Evolutionary conservation across 805 yeast genomes (phyloP).

Genomic region (Myxozyma lipomycoides): DNA sequence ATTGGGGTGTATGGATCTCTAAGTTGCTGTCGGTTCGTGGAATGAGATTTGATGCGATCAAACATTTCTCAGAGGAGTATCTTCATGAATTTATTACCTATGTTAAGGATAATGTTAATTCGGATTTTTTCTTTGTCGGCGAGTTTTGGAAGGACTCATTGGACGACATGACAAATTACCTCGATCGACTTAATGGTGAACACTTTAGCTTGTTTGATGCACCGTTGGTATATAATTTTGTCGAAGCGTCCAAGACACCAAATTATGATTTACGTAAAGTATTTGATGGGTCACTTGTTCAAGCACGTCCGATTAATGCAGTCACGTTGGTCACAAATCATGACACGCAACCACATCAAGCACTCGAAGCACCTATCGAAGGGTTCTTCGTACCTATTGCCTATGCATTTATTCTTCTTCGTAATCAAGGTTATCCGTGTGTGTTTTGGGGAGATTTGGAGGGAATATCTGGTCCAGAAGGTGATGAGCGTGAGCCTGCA

Average conservation of each 20-base stretch:
- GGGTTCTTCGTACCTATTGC: constrained; percentile 26
- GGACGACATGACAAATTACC: constrained; percentile 18
- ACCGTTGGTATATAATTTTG: constrained; percentile 25
- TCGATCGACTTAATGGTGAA: constrained; percentile 18
- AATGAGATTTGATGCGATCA: constrained; percentile 27
- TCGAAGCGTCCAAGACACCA: constrained; percentile 21
- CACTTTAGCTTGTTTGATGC: constrained; percentile 22
- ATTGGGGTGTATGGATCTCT: constrained; percentile 26
- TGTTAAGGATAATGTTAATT: constrained; percentile 8
- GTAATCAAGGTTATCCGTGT: constrained; percentile 25
- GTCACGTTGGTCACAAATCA: constrained; percentile 27
- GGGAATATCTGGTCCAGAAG: constrained; percentile 17
- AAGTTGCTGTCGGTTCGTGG: constrained; percentile 21
- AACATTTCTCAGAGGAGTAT: constrained; percentile 26
- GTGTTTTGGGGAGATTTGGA: constrained; percentile 28
- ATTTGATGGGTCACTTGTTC: constrained; percentile 21
- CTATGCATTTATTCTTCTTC: constrained; percentile 23
- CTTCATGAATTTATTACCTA: constrained; percentile 13
- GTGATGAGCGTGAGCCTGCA: constrained; percentile 9
- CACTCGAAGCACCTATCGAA: constrained; percentile 25
- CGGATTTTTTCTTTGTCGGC: constrained; percentile 26
- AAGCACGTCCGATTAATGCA: constrained; percentile 18
- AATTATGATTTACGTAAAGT: constrained; percentile 19
- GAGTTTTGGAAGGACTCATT: constrained; percentile 27
- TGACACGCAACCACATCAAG: constrained; percentile 28